Evolutionary conservation across 768 basidiomycete species (phyloP).

Genomic region (Phanerochaete carnosa): DNA sequence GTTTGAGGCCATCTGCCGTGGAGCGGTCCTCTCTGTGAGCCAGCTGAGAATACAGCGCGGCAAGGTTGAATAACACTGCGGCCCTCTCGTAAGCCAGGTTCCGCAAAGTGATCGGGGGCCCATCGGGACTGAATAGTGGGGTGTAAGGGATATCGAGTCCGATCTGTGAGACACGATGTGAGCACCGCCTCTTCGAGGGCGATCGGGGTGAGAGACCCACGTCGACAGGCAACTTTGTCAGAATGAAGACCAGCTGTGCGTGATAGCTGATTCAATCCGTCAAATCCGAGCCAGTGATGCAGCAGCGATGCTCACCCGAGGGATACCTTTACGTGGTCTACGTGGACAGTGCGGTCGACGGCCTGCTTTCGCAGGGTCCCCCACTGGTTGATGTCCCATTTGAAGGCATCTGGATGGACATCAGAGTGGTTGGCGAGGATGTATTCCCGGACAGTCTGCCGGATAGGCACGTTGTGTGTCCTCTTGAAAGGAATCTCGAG

Average conservation of each 20-base stretch:
- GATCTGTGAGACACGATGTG: constrained; percentile 44
- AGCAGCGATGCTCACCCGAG: constrained; percentile 48
- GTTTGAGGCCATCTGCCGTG: constrained; percentile 77
- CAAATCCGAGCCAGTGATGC: constrained; percentile 1
- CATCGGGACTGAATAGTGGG: constrained; percentile 59
- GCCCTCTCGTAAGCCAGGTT: constrained; percentile 85
- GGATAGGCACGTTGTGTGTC: constrained; percentile 54
- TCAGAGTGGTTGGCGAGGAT: constrained; percentile 60
- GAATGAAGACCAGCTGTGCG: constrained; percentile 79
- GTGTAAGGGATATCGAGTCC: constrained; percentile 70
- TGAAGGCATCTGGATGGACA: constrained; percentile 83
- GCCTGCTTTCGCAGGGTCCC: constrained; percentile 60
- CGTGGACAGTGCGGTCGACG: constrained; percentile 47
- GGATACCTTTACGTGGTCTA: constrained; percentile 48
- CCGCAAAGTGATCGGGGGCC: constrained; percentile 56
- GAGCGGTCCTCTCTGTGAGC: constrained; percentile 70
- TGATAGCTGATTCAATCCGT: constrained; percentile 64
- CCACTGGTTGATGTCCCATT: constrained; percentile 71
- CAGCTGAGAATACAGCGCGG: constrained; percentile 80
- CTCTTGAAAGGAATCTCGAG: constrained; percentile 73
- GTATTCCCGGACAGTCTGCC: constrained; percentile 55
- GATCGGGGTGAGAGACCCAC: constrained; percentile 36
- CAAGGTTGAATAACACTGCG: constrained; percentile 80
- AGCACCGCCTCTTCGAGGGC: background rate
- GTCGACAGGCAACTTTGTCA: constrained; percentile 82